Base-by-base conservation (phyloP, 495 filamentous ascomycete species). In the Aspergillus baeticus region DNA sequence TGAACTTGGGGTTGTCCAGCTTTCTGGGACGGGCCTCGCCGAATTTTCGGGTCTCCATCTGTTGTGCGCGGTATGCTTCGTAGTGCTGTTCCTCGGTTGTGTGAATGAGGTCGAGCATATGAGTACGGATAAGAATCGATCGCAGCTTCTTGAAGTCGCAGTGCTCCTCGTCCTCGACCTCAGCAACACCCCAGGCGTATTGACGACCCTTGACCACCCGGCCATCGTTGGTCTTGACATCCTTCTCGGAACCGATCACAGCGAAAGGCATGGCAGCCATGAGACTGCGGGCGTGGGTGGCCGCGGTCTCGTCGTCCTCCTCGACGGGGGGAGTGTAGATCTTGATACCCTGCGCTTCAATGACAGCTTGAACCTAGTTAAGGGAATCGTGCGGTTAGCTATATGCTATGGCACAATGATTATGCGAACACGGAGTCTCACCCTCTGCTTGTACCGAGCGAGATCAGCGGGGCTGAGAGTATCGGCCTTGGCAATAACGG, bases 101-200 rank as follows among this genome's bases (percentile, higher is more conserved):
- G 83, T 98, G 95, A 73, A 98, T 98, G 42, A 98, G 87, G 68
- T 98, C 94, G 57, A 98, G 86, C 94, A 98, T 98, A 80, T 98
- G 94, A n/a, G 95, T 98, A 67, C 94, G 91, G 80, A 98, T 98
- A 59, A 98, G 82, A 66, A 98, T 98, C 17, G 92, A 96, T 62
- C 94, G 92, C 57, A 98, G 88, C 81, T 98, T 98, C 88, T 98
- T 98, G 79, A 98, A 98, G 77, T 98, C 94, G 76, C 94, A 98
- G 85, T 98, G 94, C 59, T 98, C 94, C 73, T 98, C 94, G 72
- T 98, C 98, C 84, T 98, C 94, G 48, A 98, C 94, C 72, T 98
- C 94, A 53, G 95, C 94, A 60, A 98, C 94, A 78, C 94, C 94
- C 94, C 94, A 98, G 49, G 91, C 90, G 73, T 98, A 98, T 75